Evolutionary conservation across 129 eudicot species (phyloP), one percentile per base, ranked within the genome.

Genomic region (Flaveria bidentis): DNA sequence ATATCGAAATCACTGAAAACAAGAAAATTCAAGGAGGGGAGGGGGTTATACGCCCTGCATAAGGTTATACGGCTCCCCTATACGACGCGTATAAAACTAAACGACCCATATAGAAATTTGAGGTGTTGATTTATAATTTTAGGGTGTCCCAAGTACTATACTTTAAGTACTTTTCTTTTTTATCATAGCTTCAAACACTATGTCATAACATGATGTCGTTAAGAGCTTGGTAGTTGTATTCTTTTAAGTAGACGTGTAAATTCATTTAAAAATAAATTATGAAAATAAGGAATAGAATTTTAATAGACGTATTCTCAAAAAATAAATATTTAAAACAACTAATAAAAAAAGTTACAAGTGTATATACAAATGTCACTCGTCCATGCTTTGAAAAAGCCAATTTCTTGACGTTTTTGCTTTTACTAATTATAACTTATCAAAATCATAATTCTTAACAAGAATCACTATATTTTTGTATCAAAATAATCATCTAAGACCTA

Each of bases 401-500:
- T 49, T 47, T 61, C 4, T 49, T 58, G 71, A 2, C 44, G 42
- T 30, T 78, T 20, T 71, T 71, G 3, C 64, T 71, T 47, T 70
- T 30, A 78, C 20, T 47, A 70, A 78, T 60, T 47, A 60, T 20
- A 11, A 57, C 75, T 78, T 58, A 60, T 77, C 50, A 42, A 23
- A 47, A 36, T 6, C 53, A 78, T 69, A 69, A 70, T 49, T 20
- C 44, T 5, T 22, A 60, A 58, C 9, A 30, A 28, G 58, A 69
- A 70, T 78, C 72, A 78, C 44, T 30, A 76, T 2, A 66, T 51
- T 66, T 41, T 45, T 45, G 15, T 46, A 30, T 23, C 42, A 39
- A 6, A 56, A 28, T 51, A 65, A 30, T 5, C 25, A 51, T 18
- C 8, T 12, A 50, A 18, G 49, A 30, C 53, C 55, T 56, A 70